Evolutionary conservation across 495 filamentous ascomycete genomes (phyloP), one percentile per base, ranked within the genome.

Genomic region (Aspergillus bertholletiae): DNA sequence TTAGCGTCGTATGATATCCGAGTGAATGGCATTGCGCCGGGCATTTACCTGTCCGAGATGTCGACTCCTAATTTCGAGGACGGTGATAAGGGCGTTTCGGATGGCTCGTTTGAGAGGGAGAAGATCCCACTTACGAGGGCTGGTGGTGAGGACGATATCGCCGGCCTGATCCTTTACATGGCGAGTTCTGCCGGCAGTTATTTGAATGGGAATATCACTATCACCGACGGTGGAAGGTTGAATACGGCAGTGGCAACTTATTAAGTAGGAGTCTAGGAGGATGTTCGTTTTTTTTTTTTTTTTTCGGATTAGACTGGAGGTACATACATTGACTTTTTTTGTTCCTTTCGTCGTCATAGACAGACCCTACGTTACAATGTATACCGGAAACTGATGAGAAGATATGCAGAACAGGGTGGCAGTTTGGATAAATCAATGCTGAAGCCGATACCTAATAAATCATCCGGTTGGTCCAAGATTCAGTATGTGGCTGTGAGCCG

Each of bases 401-500:
- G 13, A 15, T 6, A 24, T 15, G 21, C 12, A 15, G 26, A 24
- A 34, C 13, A 37, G 13, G 6, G 13, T n/a, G 11, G 6, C 13
- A 15, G 6, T 6, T 7, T 37, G 11, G 9, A n/a, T 32, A 37
- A 37, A 37, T 37, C 2, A 15, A 1, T 37, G 13, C 34, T 37
- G 13, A n/a, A n/a, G 34, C 2, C 2, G 17, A 37, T n/a, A 5
- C 8, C 26, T 28, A n/a, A 6, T 2, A 15, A 34, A 2, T 12
- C 34, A 37, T 2, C 13, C 34, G 17, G 17, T 15, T 15, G 11
- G 13, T 37, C 34, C 15, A 15, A 37, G 22, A 20, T 18, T 27
- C 41, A 35, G 22, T 74, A 55, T 67, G 92, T 97, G 12, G 87
- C 86, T 17, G 81, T 71, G 63, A 97, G 67, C 58, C 93, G 82